These are phyloP conservation scores for Papiliotrema flavescens DNA, from an alignment of 1,284 basidiomycete species.

Conservation along the genomic window DNA sequence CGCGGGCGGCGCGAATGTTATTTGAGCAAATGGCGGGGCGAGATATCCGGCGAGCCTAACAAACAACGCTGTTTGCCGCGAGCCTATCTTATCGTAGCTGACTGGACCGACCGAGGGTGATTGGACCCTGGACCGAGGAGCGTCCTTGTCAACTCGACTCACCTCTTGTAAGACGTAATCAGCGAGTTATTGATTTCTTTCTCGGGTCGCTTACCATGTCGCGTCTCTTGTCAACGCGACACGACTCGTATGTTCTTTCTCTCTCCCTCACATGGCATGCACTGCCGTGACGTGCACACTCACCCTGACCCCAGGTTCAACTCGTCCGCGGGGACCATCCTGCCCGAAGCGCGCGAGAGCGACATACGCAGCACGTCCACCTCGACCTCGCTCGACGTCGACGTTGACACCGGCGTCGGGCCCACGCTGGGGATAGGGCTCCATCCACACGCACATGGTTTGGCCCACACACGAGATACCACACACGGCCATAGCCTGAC, in stretches of 20 bases:
- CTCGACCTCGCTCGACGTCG: no score
- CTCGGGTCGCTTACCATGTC: background rate
- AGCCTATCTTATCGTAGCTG: background rate
- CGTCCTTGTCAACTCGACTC: no score
- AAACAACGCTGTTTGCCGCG: background rate
- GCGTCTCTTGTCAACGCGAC: background rate
- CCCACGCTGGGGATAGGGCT: no score
- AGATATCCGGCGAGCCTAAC: background rate
- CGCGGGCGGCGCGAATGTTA: no score
- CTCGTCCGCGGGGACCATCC: constrained; percentile 27
- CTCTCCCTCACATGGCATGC: background rate
- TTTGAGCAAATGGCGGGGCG: background rate
- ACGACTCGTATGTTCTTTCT: background rate
- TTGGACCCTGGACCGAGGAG: no score
- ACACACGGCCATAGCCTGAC: no score
- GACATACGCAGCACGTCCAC: background rate
- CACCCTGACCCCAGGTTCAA: constrained; percentile 17
- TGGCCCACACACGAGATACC: no score
- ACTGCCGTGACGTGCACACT: background rate
- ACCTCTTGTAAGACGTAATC: no score
- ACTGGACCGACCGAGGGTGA: background rate
- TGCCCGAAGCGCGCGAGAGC: constrained; percentile 11
- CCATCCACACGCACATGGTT: no score
- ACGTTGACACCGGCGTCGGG: no score
- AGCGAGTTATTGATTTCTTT: no score